Evolutionary conservation across 768 basidiomycete genomes (phyloP).

Genomic region (Rhizopogon vulgaris): DNA sequence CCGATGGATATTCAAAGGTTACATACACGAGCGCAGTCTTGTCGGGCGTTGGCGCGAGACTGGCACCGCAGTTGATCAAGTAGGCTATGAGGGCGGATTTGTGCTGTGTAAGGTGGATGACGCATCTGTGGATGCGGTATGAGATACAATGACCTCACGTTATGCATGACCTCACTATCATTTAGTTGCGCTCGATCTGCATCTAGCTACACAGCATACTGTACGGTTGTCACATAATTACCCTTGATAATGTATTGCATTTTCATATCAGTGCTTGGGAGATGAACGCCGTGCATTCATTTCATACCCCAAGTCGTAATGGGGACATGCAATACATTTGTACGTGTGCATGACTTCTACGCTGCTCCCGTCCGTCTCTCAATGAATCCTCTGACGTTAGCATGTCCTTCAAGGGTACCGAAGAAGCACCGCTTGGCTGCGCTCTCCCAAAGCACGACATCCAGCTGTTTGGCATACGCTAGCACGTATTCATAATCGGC

Average conservation of each 20-base stretch:
- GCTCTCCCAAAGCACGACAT: slow-evolving; percentile 82
- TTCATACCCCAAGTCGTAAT: background rate
- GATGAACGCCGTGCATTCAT: slow-evolving; percentile 1
- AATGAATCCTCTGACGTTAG: slow-evolving; percentile 74
- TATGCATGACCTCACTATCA: background rate
- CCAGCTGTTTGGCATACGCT: slow-evolving; percentile 78
- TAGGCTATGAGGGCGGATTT: slow-evolving; percentile 49
- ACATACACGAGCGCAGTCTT: slow-evolving; percentile 42
- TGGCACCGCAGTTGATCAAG: slow-evolving; percentile 27
- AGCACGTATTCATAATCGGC: slow-evolving; percentile 85
- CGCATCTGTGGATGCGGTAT: background rate
- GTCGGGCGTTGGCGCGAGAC: slow-evolving; percentile 54
- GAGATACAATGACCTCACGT: background rate
- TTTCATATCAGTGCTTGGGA: background rate
- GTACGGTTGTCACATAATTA: slow-evolving; percentile 9
- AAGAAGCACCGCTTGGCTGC: slow-evolving; percentile 72
- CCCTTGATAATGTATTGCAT: background rate
- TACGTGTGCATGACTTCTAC: slow-evolving; percentile 7
- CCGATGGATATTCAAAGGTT: slow-evolving; percentile 48
- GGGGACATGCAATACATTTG: background rate
- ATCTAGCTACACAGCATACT: slow-evolving; percentile 4
- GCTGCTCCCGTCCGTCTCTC: slow-evolving; percentile 54
- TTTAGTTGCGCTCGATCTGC: slow-evolving; percentile 9
- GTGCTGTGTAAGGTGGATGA: slow-evolving; percentile 32
- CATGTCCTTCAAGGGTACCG: slow-evolving; percentile 70